Conservation (phyloP, 768 basidiomycete genomes). For the Tulasnella calospora region DNA sequence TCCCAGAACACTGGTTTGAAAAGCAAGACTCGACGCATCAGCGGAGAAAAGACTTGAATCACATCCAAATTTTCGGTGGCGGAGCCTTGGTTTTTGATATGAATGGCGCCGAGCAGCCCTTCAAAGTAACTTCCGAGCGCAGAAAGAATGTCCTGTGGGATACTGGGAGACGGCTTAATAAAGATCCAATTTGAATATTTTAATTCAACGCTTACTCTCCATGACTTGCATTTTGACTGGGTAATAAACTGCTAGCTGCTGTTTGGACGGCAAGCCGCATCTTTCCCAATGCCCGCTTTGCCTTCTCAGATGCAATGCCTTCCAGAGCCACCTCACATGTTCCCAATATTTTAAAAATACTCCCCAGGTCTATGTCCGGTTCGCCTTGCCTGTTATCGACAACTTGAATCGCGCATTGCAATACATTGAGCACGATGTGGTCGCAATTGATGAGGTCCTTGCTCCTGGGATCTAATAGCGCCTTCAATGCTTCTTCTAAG, state of each 20-base stretch:
- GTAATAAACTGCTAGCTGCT: not conserved
- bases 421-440: not conserved
- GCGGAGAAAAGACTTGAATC: not conserved
- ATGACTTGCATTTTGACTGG: not conserved
- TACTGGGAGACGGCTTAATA: not conserved
- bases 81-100: no score
- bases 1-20: not conserved
- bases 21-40: not conserved
- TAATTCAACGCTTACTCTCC: not conserved
- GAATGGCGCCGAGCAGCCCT: not conserved
- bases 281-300: not conserved
- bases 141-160: not conserved
- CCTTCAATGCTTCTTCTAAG: not conserved
- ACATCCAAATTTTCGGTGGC: not conserved
- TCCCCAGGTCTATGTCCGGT: not conserved
- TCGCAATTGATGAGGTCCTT: not conserved
- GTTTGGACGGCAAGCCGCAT: not conserved
- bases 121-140: not conserved
- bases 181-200: not conserved
- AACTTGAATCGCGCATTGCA: not conserved
- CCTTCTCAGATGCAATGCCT: not conserved
- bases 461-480: not conserved
- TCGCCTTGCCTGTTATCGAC: not conserved
- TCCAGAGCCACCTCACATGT: not conserved
- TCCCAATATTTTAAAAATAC: not conserved